Evolutionary conservation across 1,139 yeast species (phyloP), one percentile per base, ranked within the genome.

Genomic region (Saccharomyces pastorianus): DNA sequence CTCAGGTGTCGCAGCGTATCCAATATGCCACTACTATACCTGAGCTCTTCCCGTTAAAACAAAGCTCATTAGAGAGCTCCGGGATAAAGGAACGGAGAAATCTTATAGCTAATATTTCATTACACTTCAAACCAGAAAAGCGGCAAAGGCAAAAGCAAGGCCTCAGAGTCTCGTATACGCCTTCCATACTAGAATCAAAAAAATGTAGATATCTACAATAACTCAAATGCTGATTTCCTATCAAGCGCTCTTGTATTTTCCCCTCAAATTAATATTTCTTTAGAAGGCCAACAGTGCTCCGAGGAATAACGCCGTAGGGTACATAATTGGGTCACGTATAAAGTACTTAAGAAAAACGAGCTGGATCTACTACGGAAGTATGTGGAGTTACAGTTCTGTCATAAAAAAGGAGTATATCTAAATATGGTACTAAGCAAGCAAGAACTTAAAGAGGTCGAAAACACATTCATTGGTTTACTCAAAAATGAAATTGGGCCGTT

Each of bases 401-500:
- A 20, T 20, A 20, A 20, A 38, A 38, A 8, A 8, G 5, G 23
- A 38, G 23, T 11, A 38, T 9, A 38, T 1, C 11, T 8, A 38
- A 34, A 14, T 17, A 62, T 62, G 64, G 52, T 58, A 48, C 52
- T 64, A 20, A 50, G 63, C 0, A 51, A 55, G 32, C 54, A 58
- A 46, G 59, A 65, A 55, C 47, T 66, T 34, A 64, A 65, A 51
- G 58, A 56, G 41, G 61, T 66, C n/a, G 69, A 66, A 53, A 53
- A 50, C 31, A 64, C 71, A 29, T 66, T 83, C n/a, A 77, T 80
- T 17, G 68, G 68, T 8, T 68, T 81, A 25, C 85, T 85, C 32
- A 69, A 70, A 51, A 56, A 51, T 8, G 74, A 75, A 50, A 76
- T 81, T 5, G 86, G 86, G 13, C 76, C 74, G 6, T 65, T 78